phyloP scores from a whole-genome alignment of 331 rosid species.

The Malus hybrid region DNA sequence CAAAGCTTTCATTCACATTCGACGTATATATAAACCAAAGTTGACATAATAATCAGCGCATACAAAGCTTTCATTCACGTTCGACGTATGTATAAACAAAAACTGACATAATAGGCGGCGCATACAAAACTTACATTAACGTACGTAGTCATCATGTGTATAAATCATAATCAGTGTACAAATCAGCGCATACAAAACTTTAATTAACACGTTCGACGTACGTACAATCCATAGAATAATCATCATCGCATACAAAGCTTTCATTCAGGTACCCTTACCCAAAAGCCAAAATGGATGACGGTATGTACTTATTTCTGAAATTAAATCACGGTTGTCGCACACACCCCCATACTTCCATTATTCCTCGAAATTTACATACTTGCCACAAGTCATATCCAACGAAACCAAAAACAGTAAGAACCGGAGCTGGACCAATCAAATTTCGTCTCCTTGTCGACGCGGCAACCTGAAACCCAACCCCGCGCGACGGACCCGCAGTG shows the following conservation, averaged over 20 bases:
- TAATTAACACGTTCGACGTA: no score
- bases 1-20: no score
- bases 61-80: background rate
- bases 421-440: background rate
- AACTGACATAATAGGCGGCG: accelerated
- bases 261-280: no score
- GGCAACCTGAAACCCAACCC: background rate
- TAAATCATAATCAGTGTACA: no score
- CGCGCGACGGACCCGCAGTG: background rate
- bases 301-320: background rate
- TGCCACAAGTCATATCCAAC: background rate
- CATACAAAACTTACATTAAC: background rate
- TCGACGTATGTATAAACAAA: background rate
- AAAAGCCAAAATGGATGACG: background rate
- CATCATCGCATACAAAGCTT: background rate
- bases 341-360: background rate
- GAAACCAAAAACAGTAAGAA: background rate
- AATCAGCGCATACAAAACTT: no score
- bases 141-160: no score
- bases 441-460: background rate
- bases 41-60: background rate
- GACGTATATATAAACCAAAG: no score
- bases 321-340: background rate
- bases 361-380: background rate
- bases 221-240: no score